Evolutionary conservation across 345 rosid species (phyloP).

Genomic region (Eucalyptus brandiana): DNA sequence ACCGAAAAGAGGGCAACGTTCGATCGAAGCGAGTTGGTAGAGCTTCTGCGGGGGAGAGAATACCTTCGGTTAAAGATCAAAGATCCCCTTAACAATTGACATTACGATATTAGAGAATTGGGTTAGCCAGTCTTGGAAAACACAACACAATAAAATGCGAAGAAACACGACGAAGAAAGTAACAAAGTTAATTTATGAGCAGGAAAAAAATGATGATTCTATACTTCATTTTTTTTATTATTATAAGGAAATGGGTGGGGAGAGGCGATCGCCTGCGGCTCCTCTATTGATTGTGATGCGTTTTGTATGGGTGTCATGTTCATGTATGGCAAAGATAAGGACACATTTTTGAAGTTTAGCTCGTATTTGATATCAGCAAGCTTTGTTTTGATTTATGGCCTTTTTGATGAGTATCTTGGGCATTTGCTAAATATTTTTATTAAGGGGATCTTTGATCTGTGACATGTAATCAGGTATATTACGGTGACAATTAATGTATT

Average conservation of each 20-base stretch:
- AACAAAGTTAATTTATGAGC: no score
- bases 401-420: not conserved
- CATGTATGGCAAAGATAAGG: not conserved
- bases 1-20: not conserved
- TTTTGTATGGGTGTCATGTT: accelerated
- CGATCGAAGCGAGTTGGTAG: not conserved
- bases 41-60: not conserved
- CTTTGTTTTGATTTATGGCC: not conserved
- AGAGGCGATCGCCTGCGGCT: not conserved
- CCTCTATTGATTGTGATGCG: not conserved
- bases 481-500: accelerated
- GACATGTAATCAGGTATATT: not conserved
- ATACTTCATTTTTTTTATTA: no score
- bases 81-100: no score
- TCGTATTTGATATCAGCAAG: not conserved
- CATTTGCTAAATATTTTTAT: not conserved
- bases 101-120: no score
- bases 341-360: not conserved
- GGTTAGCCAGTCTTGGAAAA: no score
- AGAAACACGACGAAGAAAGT: no score
- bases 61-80: not conserved
- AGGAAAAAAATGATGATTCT: not conserved
- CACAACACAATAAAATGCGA: no score
- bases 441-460: not conserved
- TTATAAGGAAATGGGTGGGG: not conserved